These are phyloP conservation scores for Pichia gijzeniarum DNA, from an alignment of 805 yeast genomes.

Conservation along the genomic window DNA sequence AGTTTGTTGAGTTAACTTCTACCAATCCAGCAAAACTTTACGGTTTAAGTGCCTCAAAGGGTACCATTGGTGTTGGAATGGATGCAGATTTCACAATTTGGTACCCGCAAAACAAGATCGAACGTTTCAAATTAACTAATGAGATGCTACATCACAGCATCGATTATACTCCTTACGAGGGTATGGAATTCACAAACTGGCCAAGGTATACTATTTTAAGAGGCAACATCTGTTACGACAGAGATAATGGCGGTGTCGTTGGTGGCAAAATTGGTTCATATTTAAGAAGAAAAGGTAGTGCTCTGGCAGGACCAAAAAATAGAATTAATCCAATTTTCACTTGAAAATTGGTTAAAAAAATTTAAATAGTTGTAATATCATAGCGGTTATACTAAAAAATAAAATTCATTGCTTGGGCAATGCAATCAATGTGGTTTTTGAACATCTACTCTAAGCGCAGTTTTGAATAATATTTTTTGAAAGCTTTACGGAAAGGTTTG, in stretches of 20 bases:
- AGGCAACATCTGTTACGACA: slow-evolving; percentile 31
- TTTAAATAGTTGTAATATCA: background rate
- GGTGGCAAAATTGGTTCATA: slow-evolving; percentile 19
- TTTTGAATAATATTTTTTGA: no score
- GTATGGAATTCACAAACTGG: slow-evolving; percentile 36
- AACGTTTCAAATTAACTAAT: slow-evolving; percentile 22
- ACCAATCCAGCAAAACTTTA: slow-evolving; percentile 42
- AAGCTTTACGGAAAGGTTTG: no score
- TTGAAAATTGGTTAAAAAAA: background rate
- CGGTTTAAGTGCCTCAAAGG: slow-evolving; percentile 36
- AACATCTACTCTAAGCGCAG: no score
- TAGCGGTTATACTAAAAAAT: no score
- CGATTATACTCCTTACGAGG: slow-evolving; percentile 35
- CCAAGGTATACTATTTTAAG: slow-evolving; percentile 36
- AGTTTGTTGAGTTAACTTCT: slow-evolving; percentile 38
- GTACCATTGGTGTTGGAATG: slow-evolving; percentile 37
- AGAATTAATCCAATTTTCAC: slow-evolving; percentile 19
- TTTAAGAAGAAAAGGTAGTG: slow-evolving; percentile 23
- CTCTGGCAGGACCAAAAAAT: slow-evolving; percentile 16
- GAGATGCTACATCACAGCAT: slow-evolving; percentile 30
- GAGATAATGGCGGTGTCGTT: slow-evolving; percentile 19
- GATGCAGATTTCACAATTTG: slow-evolving; percentile 45
- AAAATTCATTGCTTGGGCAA: no score
- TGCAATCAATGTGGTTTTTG: no score
- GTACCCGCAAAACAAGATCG: slow-evolving; percentile 33